Base-by-base conservation (phyloP, 106 monocot species). In the Dioscorea alata region DNA sequence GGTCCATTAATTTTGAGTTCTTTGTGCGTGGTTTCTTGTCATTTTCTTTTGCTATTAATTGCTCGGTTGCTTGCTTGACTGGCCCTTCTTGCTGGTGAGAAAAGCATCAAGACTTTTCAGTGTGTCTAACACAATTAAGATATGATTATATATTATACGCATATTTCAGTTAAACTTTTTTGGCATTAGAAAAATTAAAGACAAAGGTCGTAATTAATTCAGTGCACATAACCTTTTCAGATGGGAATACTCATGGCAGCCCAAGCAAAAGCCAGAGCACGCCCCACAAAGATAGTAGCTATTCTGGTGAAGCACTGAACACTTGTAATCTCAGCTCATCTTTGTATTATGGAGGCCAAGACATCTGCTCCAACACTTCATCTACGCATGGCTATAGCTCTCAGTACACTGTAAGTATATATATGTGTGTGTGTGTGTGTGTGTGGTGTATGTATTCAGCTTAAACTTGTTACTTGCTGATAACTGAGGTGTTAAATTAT, bases 321-420 rank as follows among this genome's bases (percentile, higher is more conserved):
- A 33, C 65, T 42, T 65, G 65, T 42, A 28, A 65, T 48, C 35
- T 65, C 19, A 65, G 35, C 48, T 65, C 65, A 35, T 65, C 65
- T 65, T n/a, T 65, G 65, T 65, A 65, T 48, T 65, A 65, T 65
- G 65, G 65, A 42, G 65, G 65, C 42, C 65, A 65, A 65, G 65
- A 65, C 21, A 21, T 65, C 34, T 65, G 34, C 21, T 42, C 33
- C 14, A 48, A 65, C 42, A 19, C 19, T 48, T 42, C 65, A 48
- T 65, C 65, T 21, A 42, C 13, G 9, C 65, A 65, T 42, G n/a
- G 42, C 16, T 65, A 33, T 42, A 18, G 17, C 1, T 5, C 33
- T 65, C n/a, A 33, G 34, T 16, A 65, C 28, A 33, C 65, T 42
- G 65, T 65, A 65, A 65, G 65, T 65, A 16, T 56, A 56, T 2